These are phyloP conservation scores for Crataegus laevigata DNA, from an alignment of 306 rosid genomes.

Conservation along the genomic window DNA sequence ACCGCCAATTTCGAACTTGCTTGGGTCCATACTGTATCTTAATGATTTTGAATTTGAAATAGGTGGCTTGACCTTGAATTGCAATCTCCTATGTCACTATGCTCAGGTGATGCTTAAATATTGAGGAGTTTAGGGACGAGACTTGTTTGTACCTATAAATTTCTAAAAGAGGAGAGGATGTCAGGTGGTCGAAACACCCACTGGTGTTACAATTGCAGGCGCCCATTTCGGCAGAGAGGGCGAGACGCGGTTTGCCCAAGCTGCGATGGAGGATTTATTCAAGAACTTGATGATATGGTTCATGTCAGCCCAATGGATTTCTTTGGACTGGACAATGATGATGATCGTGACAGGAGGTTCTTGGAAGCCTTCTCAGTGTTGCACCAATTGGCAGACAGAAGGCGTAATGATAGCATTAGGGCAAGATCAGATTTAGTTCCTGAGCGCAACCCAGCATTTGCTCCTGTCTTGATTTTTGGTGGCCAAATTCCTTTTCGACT, in stretches of 20 bases:
- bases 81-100: background rate
- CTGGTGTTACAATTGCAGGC: constrained; percentile 58
- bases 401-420: constrained; percentile 25
- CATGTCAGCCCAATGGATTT: constrained; percentile 33
- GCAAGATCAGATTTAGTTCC: constrained; percentile 33
- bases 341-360: constrained; percentile 28
- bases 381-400: constrained; percentile 41
- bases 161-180: constrained; percentile 30
- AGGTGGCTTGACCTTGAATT: background rate
- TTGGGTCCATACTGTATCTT: background rate
- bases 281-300: constrained; percentile 51
- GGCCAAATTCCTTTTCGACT: constrained; percentile 57
- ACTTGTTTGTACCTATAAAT: background rate
- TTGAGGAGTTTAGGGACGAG: background rate
- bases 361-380: constrained; percentile 48
- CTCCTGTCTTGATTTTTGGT: constrained; percentile 56
- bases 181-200: constrained; percentile 56
- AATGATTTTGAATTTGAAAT: background rate
- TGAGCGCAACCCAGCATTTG: constrained; percentile 31
- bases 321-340: constrained; percentile 29
- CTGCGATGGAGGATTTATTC: constrained; percentile 56
- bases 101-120: background rate
- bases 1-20: background rate
- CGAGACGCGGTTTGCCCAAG: constrained; percentile 38
- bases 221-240: constrained; percentile 35